These are phyloP conservation scores for Trypanosoma platydactyli DNA, from an alignment of 208 protist species.

Conservation along the genomic window DNA sequence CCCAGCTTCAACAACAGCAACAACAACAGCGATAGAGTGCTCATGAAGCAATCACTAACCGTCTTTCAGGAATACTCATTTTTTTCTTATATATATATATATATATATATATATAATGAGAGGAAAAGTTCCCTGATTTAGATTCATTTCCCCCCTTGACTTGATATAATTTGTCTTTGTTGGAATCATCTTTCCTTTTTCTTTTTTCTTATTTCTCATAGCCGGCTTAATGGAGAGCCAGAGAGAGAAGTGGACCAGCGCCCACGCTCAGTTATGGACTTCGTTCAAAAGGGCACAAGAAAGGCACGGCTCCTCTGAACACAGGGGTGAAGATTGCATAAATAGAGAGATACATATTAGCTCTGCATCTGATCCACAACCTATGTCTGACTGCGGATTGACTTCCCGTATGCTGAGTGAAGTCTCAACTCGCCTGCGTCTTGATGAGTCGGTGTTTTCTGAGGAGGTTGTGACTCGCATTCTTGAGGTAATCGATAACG, in stretches of 20 bases:
- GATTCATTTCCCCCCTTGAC: too few relatives aligned
- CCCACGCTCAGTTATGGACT: constrained; percentile 52
- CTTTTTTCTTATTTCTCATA: neutral
- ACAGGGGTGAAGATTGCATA: constrained; percentile 2
- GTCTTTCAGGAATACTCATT: neutral
- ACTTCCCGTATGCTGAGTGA: constrained; percentile 21
- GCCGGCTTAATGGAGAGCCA: constrained; percentile 29
- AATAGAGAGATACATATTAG: neutral
- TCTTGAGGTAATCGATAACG: constrained; percentile 17
- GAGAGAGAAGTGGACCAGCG: constrained; percentile 37
- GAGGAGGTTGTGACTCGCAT: constrained; percentile 20
- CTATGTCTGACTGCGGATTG: neutral
- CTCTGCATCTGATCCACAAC: constrained; percentile 1
- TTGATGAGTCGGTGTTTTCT: constrained; percentile 25
- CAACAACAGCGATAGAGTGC: constrained; percentile 51
- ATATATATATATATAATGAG: too few relatives aligned
- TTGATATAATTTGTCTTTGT: neutral
- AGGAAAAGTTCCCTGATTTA: too few relatives aligned
- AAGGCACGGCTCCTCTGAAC: neutral
- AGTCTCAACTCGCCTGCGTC: constrained; percentile 5
- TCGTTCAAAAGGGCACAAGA: constrained; percentile 32
- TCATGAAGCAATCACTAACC: neutral
- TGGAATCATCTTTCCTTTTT: constrained; percentile 1
- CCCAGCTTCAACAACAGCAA: constrained; percentile 59
- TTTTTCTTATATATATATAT: constrained; percentile 3